A percentile compares a stretch with the other conserved stretches of the same genome.
Conservation (phyloP, 768 basidiomycete species). For the Termitomyces sp. region DNA sequence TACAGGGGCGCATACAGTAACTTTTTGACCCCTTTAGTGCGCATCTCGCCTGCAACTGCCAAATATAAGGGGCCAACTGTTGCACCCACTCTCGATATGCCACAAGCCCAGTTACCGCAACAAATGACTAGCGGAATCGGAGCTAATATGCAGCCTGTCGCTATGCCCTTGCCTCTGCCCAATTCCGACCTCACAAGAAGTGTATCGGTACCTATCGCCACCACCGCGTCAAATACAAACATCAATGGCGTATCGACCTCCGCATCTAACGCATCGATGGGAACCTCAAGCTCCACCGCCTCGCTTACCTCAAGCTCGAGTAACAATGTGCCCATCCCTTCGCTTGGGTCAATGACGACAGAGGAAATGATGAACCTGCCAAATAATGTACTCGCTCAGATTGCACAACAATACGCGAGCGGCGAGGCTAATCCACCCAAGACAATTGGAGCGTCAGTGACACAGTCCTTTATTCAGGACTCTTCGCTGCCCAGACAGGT, state of each 20-base stretch:
- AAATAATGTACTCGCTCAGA: constrained; percentile 39
- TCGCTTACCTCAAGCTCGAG: constrained; percentile 51
- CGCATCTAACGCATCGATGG: constrained; percentile 42
- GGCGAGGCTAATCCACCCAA: constrained; percentile 27
- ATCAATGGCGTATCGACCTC: constrained; percentile 35
- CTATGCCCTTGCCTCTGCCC: constrained; percentile 46
- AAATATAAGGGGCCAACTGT: constrained; percentile 67
- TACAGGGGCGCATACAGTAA: constrained; percentile 24
- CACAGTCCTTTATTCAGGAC: constrained; percentile 38
- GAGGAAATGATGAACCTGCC: constrained; percentile 50
- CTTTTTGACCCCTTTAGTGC: constrained; percentile 47
- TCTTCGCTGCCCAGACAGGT: constrained; percentile 26
- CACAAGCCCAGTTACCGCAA: constrained; percentile 41
- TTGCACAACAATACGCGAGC: constrained; percentile 42
- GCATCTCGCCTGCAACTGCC: constrained; percentile 85
- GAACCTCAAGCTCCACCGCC: constrained; percentile 44
- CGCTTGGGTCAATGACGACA: constrained; percentile 40
- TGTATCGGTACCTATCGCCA: constrained; percentile 67
- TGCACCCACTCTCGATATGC: constrained; percentile 35
- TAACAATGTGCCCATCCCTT: constrained; percentile 43
- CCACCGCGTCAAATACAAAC: constrained; percentile 30
- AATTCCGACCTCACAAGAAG: constrained; percentile 48
- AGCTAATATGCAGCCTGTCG: constrained; percentile 32
- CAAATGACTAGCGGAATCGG: constrained; percentile 20
- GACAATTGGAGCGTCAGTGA: constrained; percentile 24